Conservation (phyloP, 768 basidiomycete genomes). For the Lentinula sp. region DNA sequence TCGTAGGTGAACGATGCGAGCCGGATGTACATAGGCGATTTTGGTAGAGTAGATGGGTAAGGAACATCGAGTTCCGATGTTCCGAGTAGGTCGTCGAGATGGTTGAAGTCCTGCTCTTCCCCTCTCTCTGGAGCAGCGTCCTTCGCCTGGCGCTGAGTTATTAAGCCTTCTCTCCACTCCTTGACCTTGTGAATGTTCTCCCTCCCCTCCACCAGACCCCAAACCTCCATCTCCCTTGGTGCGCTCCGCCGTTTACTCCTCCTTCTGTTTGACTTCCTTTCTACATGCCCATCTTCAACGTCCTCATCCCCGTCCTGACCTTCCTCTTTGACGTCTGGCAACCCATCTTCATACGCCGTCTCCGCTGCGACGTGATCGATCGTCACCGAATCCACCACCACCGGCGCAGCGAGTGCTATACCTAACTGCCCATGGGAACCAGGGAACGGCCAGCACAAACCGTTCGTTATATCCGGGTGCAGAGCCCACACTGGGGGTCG, state of each 20-base stretch:
- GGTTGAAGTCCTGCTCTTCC: constrained; percentile 21
- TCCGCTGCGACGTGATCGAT: constrained; percentile 88
- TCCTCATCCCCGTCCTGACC: constrained; percentile 35
- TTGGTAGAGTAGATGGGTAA: no score
- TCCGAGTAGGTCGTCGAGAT: constrained; percentile 5
- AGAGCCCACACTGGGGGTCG: constrained; percentile 80
- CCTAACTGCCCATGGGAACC: constrained; percentile 79
- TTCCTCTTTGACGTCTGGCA: constrained; percentile 90
- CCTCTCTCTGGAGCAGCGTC: no score
- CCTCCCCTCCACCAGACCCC: constrained; percentile 63
- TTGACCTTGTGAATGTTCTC: constrained; percentile 46
- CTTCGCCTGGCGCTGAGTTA: not conserved
- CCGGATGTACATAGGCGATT: no score
- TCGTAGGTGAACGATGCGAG: no score
- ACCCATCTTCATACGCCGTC: constrained; percentile 61
- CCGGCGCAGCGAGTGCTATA: constrained; percentile 69
- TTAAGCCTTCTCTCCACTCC: constrained; percentile 41
- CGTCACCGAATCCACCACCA: constrained; percentile 69
- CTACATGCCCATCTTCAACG: constrained; percentile 29
- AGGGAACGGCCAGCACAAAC: constrained; percentile 91
- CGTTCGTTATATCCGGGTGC: constrained; percentile 78
- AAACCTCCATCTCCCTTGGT: constrained; percentile 62
- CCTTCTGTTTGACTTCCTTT: not conserved
- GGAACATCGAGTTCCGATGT: not conserved
- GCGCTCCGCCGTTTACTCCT: constrained; percentile 42